Conservation (phyloP, 345 rosid genomes). For the Brassica juncea region DNA sequence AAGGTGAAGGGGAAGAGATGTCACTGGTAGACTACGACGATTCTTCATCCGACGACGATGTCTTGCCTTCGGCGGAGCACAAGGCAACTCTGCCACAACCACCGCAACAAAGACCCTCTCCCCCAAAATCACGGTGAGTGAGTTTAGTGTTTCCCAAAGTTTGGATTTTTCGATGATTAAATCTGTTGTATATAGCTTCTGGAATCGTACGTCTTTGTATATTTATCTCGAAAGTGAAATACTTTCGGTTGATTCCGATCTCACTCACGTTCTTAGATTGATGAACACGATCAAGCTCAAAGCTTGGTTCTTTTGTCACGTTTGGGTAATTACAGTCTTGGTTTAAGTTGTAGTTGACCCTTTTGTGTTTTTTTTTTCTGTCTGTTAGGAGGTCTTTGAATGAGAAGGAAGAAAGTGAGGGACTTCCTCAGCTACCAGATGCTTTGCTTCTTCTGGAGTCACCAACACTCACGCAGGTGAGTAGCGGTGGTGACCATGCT, state of each 20-base stretch:
- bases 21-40: conserved; percentile 32
- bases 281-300: neutral
- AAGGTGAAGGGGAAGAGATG: neutral
- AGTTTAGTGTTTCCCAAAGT: neutral
- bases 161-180: neutral
- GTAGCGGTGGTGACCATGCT: conserved; percentile 53
- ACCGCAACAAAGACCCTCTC: neutral
- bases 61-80: conserved; percentile 2
- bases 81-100: neutral
- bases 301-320: neutral
- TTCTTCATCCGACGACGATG: conserved; percentile 41
- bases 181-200: neutral
- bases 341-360: neutral
- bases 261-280: neutral
- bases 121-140: neutral
- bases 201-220: neutral
- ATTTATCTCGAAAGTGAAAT: neutral
- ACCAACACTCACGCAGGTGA: conserved; percentile 34
- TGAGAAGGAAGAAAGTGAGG: conserved; percentile 35
- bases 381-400: conserved; percentile 39
- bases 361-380: neutral
- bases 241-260: conserved; percentile 2
- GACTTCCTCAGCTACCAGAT: conserved; percentile 68
- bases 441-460: conserved; percentile 74
- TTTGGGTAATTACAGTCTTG: neutral